These are phyloP conservation scores for Thymus quinquecostatus DNA, from an alignment of 257 asterid genomes.

Conservation along the genomic window DNA sequence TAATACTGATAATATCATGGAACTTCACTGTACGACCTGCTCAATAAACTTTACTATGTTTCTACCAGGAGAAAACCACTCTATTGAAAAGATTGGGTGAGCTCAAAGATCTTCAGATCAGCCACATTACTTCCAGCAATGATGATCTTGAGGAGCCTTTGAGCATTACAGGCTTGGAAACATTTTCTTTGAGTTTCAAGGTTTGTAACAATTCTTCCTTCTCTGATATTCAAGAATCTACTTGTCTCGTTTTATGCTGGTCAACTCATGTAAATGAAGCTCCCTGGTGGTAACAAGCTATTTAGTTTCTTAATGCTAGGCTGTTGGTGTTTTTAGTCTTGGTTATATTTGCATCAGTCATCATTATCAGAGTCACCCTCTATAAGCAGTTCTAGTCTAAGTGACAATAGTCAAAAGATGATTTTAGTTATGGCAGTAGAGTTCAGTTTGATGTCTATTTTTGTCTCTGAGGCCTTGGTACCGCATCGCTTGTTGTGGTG, in stretches of 20 bases:
- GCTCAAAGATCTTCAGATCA: slow-evolving; percentile 79
- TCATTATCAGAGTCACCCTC: not conserved
- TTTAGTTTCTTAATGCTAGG: slow-evolving; percentile 3
- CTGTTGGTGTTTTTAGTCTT: not conserved
- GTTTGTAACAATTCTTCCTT: slow-evolving; percentile 37
- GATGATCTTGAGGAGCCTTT: slow-evolving; percentile 79
- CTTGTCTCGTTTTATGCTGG: slow-evolving; percentile 1
- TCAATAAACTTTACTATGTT: slow-evolving; percentile 26
- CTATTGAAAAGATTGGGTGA: slow-evolving; percentile 86
- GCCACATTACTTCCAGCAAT: slow-evolving; percentile 57
- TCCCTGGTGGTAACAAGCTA: slow-evolving; percentile 7
- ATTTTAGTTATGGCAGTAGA: not conserved
- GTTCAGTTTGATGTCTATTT: not conserved
- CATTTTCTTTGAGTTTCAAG: slow-evolving; percentile 94
- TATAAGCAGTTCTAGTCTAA: not conserved
- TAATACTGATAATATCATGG: slow-evolving; percentile 19
- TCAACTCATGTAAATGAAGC: slow-evolving; percentile 20
- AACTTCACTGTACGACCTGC: slow-evolving; percentile 33
- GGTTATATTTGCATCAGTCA: slow-evolving; percentile 5
- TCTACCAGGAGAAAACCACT: slow-evolving; percentile 76
- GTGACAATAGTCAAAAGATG: not conserved
- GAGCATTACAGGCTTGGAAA: slow-evolving; percentile 92
- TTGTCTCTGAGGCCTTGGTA: not conserved
- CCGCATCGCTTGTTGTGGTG: not conserved
- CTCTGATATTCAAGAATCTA: slow-evolving; percentile 9